Evolutionary conservation across 768 basidiomycete genomes (phyloP), one percentile per base, ranked within the genome.

Genomic region (Pisolithus microcarpus): DNA sequence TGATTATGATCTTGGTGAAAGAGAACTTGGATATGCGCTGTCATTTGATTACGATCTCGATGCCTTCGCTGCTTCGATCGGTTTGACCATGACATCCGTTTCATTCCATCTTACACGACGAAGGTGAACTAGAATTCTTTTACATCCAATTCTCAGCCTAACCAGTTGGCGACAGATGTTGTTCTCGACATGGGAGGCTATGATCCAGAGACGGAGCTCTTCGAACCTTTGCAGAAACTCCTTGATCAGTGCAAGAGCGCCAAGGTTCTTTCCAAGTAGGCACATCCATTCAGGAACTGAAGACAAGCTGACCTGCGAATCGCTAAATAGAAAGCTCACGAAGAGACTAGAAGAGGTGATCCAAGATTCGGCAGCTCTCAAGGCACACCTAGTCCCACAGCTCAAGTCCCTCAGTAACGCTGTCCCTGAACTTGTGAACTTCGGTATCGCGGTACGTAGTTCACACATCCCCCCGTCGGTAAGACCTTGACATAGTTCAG

Each of bases 21-120:
- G 87, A 21, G 91, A 96, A 66, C 73, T 95, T 28, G 90, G 88
- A 1, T 85, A 88, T 61, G 80, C 86, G 1, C 69, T 82, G 23
- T 79, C 85, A 10, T 84, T 95, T 56, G 95, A 99, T 61, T 79
- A 82, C 56, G 96, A 99, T 66, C 75, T 98, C 7, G 95, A 99
- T 64, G 87, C 89, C 67, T 93, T 97, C 66, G 81, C 90, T 18
- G 93, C 92, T 8, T 90, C 93, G 2, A 81, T 97, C 43, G 91
- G 91, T 2, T 78, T 95, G 53, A 83, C 88, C 38, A 91, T 92
- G 74, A 94, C 93, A 5, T 84, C 87, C 3, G 79, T 97, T 13
- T 71, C 79, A n/a, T n/a, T 70, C 74, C 0, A 74, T 90, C 26
- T 61, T 88, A 30, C 76, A 81, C 53, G 95, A 97, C 58, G 82